phyloP scores from a whole-genome alignment of 306 rosid species.

The Malus domestica region ASM211411v1 NC_041801.1:9342501-9343000 shows the following conservation, averaged over 20 bases:
- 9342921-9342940: background rate
- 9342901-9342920: constrained; percentile 17
- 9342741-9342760: constrained; percentile 26
- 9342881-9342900: constrained; percentile 1
- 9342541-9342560: background rate
- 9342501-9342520: too few species aligned
- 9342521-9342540: background rate
- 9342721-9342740: constrained; percentile 32
- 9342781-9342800: constrained; percentile 41
- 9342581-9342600: background rate
- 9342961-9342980: constrained; percentile 30
- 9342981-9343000: constrained; percentile 2
- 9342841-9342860: constrained; percentile 10
- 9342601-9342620: background rate
- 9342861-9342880: background rate
- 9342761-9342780: constrained; percentile 13
- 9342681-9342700: background rate
- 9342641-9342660: background rate
- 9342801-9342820: constrained; percentile 22
- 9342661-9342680: background rate
- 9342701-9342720: background rate
- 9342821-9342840: constrained; percentile 12
- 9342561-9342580: background rate
- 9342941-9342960: constrained; percentile 14
- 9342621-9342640: background rate